Conservation (phyloP, 2,329 filamentous ascomycete species). For the Aspergillus aculeatus region DNA sequence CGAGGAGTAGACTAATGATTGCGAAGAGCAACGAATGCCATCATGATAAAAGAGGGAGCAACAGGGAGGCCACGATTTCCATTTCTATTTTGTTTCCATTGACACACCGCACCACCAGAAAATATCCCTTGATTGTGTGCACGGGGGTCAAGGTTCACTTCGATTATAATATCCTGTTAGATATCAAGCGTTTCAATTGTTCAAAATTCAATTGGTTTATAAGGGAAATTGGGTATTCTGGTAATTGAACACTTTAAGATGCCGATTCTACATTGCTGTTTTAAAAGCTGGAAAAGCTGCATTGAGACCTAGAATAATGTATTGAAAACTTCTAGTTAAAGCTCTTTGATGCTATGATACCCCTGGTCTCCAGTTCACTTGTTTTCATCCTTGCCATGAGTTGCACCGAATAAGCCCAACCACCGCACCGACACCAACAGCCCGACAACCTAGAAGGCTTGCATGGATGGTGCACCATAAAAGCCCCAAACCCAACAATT, state of each 20-base stretch:
- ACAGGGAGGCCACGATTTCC: slow-evolving; percentile 52
- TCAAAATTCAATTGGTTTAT: slow-evolving; percentile 12
- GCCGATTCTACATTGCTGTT: no score
- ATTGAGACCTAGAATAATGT: no score
- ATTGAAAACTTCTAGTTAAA: no score
- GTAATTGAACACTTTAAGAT: no score
- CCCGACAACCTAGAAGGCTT: slow-evolving; percentile 11
- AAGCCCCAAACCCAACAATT: slow-evolving; percentile 32
- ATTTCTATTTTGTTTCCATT: slow-evolving; percentile 20
- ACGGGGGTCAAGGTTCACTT: slow-evolving; percentile 6
- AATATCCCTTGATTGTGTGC: slow-evolving; percentile 24
- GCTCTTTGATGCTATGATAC: no score
- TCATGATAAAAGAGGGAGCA: slow-evolving; percentile 28
- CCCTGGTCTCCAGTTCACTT: no score
- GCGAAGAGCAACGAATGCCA: slow-evolving; percentile 21
- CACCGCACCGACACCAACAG: neutral
- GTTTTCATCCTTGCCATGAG: neutral
- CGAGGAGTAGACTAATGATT: slow-evolving; percentile 43
- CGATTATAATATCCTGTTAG: slow-evolving; percentile 23
- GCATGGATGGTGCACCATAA: slow-evolving; percentile 10
- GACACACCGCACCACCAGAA: slow-evolving; percentile 17
- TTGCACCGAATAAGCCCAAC: neutral
- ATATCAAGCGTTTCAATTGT: slow-evolving; percentile 20
- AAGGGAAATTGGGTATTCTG: neutral
- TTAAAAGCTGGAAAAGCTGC: no score